Evolutionary conservation across 176 grass and related monocot genomes (phyloP).

Genomic region (Cenchrus fungigraminus): DNA sequence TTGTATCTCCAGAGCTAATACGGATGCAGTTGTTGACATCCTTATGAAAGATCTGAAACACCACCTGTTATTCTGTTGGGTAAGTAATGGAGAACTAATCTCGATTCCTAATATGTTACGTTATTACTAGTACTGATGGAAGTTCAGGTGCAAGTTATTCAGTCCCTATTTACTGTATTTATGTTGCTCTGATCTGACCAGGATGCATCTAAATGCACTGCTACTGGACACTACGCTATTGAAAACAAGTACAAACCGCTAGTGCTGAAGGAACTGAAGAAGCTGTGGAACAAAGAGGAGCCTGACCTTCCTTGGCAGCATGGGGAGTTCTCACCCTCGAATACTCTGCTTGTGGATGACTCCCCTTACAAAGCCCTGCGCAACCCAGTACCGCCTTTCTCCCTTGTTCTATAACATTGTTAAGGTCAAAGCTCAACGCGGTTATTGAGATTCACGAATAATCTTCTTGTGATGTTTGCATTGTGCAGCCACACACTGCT

Average conservation of each 20-base stretch:
- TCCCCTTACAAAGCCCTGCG: constrained; percentile 92
- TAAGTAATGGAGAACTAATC: constrained; percentile 41
- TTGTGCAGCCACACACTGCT: constrained; percentile 72
- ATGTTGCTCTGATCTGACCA: constrained; percentile 33
- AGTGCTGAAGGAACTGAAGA: constrained; percentile 79
- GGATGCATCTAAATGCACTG: constrained; percentile 84
- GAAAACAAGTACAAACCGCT: constrained; percentile 79
- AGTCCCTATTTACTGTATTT: neutral
- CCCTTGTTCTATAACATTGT: constrained; percentile 13
- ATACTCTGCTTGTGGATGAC: constrained; percentile 87
- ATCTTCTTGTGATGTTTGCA: constrained; percentile 10
- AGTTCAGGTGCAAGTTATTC: neutral
- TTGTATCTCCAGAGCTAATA: constrained; percentile 64
- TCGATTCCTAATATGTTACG: constrained; percentile 37
- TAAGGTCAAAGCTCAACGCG: no score
- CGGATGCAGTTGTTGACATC: constrained; percentile 53
- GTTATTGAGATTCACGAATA: neutral
- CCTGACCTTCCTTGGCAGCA: constrained; percentile 76
- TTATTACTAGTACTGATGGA: neutral
- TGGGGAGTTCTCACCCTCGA: constrained; percentile 64
- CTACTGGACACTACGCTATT: constrained; percentile 66
- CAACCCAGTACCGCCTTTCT: constrained; percentile 63
- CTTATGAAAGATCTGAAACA: constrained; percentile 64
- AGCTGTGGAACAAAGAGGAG: constrained; percentile 81
- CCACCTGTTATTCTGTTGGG: constrained; percentile 74